These are phyloP conservation scores for Claviceps arundinis DNA, from an alignment of 2,329 filamentous ascomycete species.

Conservation along the genomic window DNA sequence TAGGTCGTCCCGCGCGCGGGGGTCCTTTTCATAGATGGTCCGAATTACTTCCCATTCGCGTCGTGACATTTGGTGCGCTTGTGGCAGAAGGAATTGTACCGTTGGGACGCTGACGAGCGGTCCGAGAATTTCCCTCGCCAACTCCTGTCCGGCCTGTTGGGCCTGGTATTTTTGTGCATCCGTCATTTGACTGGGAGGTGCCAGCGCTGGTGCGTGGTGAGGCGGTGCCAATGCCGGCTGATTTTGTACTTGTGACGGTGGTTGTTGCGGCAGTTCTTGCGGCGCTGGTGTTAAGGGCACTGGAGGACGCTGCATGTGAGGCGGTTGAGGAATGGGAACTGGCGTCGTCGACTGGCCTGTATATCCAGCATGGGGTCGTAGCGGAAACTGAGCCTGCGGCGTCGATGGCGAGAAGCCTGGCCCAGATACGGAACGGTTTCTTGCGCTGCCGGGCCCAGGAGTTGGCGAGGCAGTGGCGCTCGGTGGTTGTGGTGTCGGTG, in stretches of 20 bases:
- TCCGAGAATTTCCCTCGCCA: conserved; percentile 52
- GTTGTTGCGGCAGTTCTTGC: background rate
- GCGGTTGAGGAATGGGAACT: conserved; percentile 22
- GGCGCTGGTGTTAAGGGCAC: background rate
- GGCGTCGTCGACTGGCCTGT: conserved; percentile 22
- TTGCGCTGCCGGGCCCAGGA: conserved; percentile 22
- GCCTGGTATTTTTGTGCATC: conserved; percentile 26
- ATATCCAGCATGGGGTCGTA: conserved; percentile 17
- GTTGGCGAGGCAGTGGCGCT: conserved; percentile 18
- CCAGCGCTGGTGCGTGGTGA: conserved; percentile 2
- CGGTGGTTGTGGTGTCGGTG: conserved; percentile 8
- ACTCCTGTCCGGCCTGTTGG: conserved; percentile 38
- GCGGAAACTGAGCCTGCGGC: conserved; percentile 21
- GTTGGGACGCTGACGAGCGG: conserved; percentile 48
- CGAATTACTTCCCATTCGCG: conserved; percentile 63
- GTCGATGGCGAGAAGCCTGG: conserved; percentile 42
- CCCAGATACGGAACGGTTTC: conserved; percentile 35
- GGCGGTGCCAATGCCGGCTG: conserved; percentile 2
- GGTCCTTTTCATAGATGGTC: conserved; percentile 52
- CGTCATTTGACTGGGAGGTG: conserved; percentile 10
- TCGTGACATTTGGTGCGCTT: conserved; percentile 54
- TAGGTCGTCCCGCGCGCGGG: conserved; percentile 49
- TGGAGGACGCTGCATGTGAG: conserved; percentile 10
- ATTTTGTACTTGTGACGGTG: background rate
- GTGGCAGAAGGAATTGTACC: conserved; percentile 54